phyloP scores from a whole-genome alignment of 148 eudicot species.

The Rhododendron molle region DNA sequence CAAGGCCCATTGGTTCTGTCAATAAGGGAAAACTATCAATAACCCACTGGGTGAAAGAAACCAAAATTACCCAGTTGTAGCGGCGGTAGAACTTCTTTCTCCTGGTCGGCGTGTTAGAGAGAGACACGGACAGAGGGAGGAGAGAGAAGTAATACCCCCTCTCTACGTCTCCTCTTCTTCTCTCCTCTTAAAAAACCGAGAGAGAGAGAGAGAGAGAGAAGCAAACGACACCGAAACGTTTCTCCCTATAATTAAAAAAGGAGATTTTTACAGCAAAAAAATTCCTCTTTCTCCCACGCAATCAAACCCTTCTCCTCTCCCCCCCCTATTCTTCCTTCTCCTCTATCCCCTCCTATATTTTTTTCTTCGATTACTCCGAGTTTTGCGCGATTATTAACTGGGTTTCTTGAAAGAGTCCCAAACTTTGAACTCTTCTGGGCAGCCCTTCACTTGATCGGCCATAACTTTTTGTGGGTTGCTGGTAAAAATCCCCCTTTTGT shows the following conservation, averaged over 20 bases:
- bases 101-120: background rate
- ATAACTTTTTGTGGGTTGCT: constrained; percentile 21
- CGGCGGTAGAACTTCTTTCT: background rate
- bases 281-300: constrained; percentile 31
- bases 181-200: constrained; percentile 5
- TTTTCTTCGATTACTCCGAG: background rate
- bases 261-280: background rate
- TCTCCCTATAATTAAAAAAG: background rate
- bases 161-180: background rate
- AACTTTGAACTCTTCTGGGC: constrained; percentile 2
- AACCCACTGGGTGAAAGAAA: background rate
- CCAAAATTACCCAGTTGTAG: background rate
- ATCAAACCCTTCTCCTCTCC: constrained; percentile 18
- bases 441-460: constrained; percentile 16
- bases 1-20: background rate
- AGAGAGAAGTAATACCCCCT: background rate
- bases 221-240: background rate
- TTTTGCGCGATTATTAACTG: background rate
- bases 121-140: background rate
- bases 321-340: background rate
- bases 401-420: background rate
- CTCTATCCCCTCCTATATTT: too few relatives aligned
- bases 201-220: constrained; percentile 3
- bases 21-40: background rate
- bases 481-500: constrained; percentile 17